Evolutionary conservation across 768 basidiomycete genomes (phyloP).

Genomic region (Tricholoma furcatifolium): DNA sequence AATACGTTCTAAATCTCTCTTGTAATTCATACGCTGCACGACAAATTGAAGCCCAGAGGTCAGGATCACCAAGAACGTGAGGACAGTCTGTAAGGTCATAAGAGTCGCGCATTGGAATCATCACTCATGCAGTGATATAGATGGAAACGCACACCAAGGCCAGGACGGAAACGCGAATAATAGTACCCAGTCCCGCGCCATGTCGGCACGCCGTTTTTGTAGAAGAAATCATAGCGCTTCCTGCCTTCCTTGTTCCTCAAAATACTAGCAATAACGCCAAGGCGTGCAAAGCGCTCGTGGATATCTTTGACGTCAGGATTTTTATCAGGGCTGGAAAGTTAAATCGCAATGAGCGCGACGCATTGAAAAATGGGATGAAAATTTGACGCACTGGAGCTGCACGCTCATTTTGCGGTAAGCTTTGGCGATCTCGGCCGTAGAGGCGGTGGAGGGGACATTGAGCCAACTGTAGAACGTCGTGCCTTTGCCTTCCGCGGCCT

Average conservation of each 20-base stretch:
- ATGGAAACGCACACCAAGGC: conserved; percentile 59
- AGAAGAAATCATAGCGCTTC: conserved; percentile 90
- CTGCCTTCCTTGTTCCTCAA: conserved; percentile 74
- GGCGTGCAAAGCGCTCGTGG: conserved; percentile 88
- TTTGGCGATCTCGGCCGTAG: conserved; percentile 75
- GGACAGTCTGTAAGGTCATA: conserved; percentile 52
- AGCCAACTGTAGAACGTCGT: conserved; percentile 97
- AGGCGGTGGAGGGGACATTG: conserved; percentile 72
- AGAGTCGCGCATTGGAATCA: conserved; percentile 5
- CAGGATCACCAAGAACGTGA: conserved; percentile 72
- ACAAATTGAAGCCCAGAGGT: conserved; percentile 83
- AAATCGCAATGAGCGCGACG: neutral
- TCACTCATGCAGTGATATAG: neutral
- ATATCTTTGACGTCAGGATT: conserved; percentile 81
- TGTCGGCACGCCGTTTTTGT: conserved; percentile 94
- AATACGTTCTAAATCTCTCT: conserved; percentile 68
- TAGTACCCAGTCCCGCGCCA: conserved; percentile 98
- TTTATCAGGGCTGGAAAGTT: conserved; percentile 82
- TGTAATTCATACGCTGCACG: conserved; percentile 76
- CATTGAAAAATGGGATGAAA: too few relatives aligned
- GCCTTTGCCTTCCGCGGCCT: conserved; percentile 85
- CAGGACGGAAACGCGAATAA: conserved; percentile 95
- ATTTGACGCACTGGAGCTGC: conserved; percentile 72
- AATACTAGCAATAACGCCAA: conserved; percentile 84
- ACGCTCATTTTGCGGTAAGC: conserved; percentile 93